Evolutionary conservation across 306 rosid genomes (phyloP).

Genomic region (Cucurbita moschata): DNA sequence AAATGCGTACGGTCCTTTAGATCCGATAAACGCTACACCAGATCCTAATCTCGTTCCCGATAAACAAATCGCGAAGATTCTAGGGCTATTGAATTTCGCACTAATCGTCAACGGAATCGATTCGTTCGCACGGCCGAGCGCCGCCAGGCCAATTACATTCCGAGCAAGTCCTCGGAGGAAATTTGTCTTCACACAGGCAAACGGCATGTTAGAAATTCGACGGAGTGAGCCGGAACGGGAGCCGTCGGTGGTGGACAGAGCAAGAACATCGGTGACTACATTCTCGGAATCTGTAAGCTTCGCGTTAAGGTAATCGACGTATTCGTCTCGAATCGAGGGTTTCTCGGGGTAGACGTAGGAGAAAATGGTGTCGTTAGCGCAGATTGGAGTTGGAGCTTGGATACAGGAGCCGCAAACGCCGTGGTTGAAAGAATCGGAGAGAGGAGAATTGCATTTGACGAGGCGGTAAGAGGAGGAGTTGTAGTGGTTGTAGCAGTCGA

Average conservation of each 20-base stretch:
- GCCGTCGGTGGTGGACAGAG: conserved; percentile 15
- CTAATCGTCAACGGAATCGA: conserved; percentile 29
- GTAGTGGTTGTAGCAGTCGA: conserved; percentile 21
- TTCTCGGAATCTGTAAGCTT: conserved; percentile 13
- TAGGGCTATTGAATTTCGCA: conserved; percentile 1
- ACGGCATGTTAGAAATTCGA: conserved; percentile 8
- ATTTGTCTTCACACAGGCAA: conserved; percentile 17
- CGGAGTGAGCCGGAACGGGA: conserved; percentile 7
- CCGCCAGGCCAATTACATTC: conserved; percentile 15
- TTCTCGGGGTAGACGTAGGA: conserved; percentile 30
- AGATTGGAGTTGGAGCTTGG: not conserved
- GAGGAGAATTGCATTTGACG: conserved; percentile 20
- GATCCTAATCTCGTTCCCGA: conserved; percentile 3
- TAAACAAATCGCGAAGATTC: conserved; percentile 26
- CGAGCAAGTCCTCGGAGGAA: conserved; percentile 24
- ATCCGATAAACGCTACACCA: conserved; percentile 24
- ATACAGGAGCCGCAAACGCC: conserved; percentile 4
- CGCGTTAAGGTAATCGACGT: not conserved
- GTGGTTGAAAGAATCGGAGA: conserved; percentile 11
- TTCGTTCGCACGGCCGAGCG: conserved; percentile 21
- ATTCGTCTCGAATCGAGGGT: conserved; percentile 5
- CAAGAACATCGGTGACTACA: conserved; percentile 20
- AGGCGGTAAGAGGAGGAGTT: conserved; percentile 14
- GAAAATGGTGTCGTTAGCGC: conserved; percentile 6
- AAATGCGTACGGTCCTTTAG: conserved; percentile 13